phyloP scores from a whole-genome alignment of 2,329 filamentous ascomycete genomes.

The Fusarium continuum region DNA sequence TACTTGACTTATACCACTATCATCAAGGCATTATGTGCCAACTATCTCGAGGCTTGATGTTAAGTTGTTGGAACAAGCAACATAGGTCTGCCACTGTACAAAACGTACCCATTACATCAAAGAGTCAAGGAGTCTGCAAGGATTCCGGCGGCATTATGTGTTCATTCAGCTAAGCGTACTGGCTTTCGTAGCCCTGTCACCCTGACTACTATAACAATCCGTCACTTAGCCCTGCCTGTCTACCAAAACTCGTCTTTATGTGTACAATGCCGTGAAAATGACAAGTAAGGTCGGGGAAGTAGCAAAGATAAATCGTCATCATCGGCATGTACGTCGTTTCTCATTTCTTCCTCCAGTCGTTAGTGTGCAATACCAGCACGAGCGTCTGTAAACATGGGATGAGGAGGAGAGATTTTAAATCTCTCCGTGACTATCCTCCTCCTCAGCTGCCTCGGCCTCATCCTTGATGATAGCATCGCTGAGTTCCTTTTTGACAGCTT shows the following conservation, averaged over 20 bases:
- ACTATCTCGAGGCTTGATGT: not conserved
- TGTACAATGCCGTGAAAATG: constrained; percentile 11
- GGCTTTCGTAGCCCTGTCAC: not conserved
- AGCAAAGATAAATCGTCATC: not conserved
- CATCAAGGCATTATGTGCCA: too few species aligned
- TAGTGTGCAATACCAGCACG: not conserved
- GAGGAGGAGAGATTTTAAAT: not conserved
- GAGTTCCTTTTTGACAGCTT: constrained; percentile 28
- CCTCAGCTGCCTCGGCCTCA: not conserved
- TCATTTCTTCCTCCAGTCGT: not conserved
- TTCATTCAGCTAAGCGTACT: not conserved
- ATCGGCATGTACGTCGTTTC: not conserved
- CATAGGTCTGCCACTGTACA: not conserved
- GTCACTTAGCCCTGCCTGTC: not conserved
- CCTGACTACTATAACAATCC: not conserved
- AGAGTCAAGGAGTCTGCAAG: not conserved
- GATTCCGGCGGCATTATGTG: not conserved
- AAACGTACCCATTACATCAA: not conserved
- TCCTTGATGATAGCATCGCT: constrained; percentile 27
- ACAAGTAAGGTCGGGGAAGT: not conserved
- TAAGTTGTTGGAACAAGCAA: not conserved
- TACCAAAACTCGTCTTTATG: constrained; percentile 14
- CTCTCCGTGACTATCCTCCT: not conserved
- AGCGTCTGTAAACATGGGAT: not conserved
- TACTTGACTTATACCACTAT: not conserved